Evolutionary conservation across 1,284 basidiomycete genomes (phyloP), one percentile per base, ranked within the genome.

Genomic region (Ceratobasidium sp.): DNA sequence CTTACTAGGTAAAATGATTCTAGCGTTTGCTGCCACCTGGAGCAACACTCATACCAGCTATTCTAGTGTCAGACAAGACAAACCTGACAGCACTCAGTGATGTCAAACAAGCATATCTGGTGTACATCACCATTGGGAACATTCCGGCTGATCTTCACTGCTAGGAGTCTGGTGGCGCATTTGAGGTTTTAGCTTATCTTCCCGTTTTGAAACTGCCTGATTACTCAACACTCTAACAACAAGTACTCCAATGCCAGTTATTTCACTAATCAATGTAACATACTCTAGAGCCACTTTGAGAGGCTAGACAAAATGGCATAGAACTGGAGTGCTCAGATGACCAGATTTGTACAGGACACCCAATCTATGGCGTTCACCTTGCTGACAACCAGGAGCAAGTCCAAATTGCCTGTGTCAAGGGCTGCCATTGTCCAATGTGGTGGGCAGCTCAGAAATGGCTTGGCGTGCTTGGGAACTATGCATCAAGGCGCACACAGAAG

Each of bases 111-210:
- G 77, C 77, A 28, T 78, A 76, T 39, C 78, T 78, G 3, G 73
- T 80, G 3, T 80, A 80, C 55, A n/a, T 80, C 0, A 70, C 78
- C 1, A 70, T 80, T 28, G 79, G 80, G 6, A 80, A 80, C 51
- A 63, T 63, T 7, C 40, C 56, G 23, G 4, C 5, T 18, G 20
- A 9, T 13, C 26, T 63, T 28, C 61, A 28, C 6, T 13, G 28
- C 12, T 12, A 63, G 39, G 61, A 39, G 39, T 39, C 26, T 18
- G 13, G 61, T 33, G 18, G 39, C 61, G 18, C 28, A 28, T 33
- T 33, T 28, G 18, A 26, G 18, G 28, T 63, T 20, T 63, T 63
- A n/a, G 61, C 61, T 26, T 63, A 63, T n/a, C 61, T 63, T 13
- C 61, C 61, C 6, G 61, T 63, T 13, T 20, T 28, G 13, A 63